Percentiles rank a stretch among this genome's conserved stretches.
phyloP scores from a whole-genome alignment of 306 rosid genomes.

The Cicer arietinum region DNA sequence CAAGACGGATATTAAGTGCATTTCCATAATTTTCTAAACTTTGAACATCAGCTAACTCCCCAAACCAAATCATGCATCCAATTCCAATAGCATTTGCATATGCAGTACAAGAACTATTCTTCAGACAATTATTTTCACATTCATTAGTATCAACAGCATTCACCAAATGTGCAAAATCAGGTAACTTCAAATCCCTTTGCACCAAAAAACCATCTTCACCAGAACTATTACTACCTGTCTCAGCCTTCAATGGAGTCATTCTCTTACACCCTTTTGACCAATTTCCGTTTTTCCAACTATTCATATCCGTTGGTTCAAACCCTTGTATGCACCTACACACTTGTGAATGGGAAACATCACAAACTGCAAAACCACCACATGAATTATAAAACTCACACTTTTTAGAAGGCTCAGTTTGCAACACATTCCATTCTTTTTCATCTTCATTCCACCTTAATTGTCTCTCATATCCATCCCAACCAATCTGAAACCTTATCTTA shows the following conservation, averaged over 20 bases:
- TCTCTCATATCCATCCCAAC: constrained; percentile 66
- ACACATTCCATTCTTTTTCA: constrained; percentile 48
- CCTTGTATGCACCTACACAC: constrained; percentile 67
- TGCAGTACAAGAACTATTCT: constrained; percentile 60
- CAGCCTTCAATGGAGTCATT: constrained; percentile 52
- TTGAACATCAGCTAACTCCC: constrained; percentile 58
- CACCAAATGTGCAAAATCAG: constrained; percentile 62
- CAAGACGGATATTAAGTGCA: constrained; percentile 59
- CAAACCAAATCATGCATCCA: constrained; percentile 78
- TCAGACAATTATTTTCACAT: constrained; percentile 57
- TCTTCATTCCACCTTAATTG: constrained; percentile 53
- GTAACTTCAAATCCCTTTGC: constrained; percentile 54
- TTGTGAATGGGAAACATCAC: constrained; percentile 44
- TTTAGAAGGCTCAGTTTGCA: constrained; percentile 52
- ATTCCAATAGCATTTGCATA: constrained; percentile 60
- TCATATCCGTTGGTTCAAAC: constrained; percentile 50
- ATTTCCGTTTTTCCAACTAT: constrained; percentile 51
- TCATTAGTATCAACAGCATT: neutral
- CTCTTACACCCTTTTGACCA: constrained; percentile 75
- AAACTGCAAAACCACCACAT: constrained; percentile 71
- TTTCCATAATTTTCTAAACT: constrained; percentile 48
- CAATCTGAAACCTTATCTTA: constrained; percentile 60
- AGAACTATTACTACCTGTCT: constrained; percentile 37
- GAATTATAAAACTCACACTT: constrained; percentile 70
- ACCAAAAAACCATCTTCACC: constrained; percentile 66